Evolutionary conservation across 2,329 filamentous ascomycete genomes (phyloP).

Genomic region (Huntiella savannae): DNA sequence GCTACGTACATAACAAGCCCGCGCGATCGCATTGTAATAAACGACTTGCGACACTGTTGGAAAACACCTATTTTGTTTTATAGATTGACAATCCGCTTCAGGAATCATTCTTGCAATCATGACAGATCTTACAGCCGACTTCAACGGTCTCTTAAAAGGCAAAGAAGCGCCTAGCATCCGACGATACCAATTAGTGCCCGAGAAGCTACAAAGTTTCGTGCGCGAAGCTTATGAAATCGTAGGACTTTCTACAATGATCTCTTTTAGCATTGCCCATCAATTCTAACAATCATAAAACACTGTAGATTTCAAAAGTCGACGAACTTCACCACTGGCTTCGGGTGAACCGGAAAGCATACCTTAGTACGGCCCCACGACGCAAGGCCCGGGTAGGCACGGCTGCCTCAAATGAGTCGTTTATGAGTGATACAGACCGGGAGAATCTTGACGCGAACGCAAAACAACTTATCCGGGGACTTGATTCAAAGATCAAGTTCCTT

Average conservation of each 20-base stretch:
- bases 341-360: constrained; percentile 73
- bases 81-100: too few species aligned
- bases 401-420: constrained; percentile 17
- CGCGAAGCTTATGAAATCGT: constrained; percentile 91
- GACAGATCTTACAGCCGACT: constrained; percentile 45
- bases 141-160: constrained; percentile 48
- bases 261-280: background rate
- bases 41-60: background rate
- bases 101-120: constrained; percentile 17
- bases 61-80: too few species aligned
- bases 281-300: background rate
- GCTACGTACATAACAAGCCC: too few species aligned
- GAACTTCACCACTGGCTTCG: constrained; percentile 64
- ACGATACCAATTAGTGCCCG: constrained; percentile 22
- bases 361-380: constrained; percentile 60
- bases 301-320: constrained; percentile 60
- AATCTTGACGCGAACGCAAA: constrained; percentile 78
- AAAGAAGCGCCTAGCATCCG: constrained; percentile 33
- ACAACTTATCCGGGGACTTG: constrained; percentile 65
- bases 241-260: constrained; percentile 17
- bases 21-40: background rate
- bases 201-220: constrained; percentile 63
- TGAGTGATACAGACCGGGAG: constrained; percentile 69
- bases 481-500: constrained; percentile 59
- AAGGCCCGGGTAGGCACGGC: constrained; percentile 47